Base-by-base conservation (phyloP, 2,329 filamentous ascomycete genomes). In the Aspergillus ochraceoroseus region DNA sequence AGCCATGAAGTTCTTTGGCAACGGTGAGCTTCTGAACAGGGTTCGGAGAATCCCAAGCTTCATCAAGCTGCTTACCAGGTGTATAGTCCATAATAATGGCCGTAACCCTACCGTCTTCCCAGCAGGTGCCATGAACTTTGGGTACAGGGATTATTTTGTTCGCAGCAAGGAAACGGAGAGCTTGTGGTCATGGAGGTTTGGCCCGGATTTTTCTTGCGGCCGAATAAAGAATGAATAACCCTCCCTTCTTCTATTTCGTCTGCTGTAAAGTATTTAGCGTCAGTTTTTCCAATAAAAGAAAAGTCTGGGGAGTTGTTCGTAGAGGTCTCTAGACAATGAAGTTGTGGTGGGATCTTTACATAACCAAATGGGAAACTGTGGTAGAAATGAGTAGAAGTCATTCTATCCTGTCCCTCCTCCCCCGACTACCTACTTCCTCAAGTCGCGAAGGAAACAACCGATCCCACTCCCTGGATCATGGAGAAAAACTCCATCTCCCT, bases 51-150 rank as follows among this genome's bases (percentile, higher is more conserved):
- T 39, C 33, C 50, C 50, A 53, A 6, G 42, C 48, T 32, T 53
- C 27, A 20, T 53, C 44, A 7, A 53, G 46, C 27, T 12, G 34
- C 29, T 43, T 48, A n/a, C 52, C 48, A 30, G 46, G 41, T 38
- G 53, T 50, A 15, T 46, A 50, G 32, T 52, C 44, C 42, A 46
- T 50, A n/a, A 46, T 30, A 3, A 48, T 43, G 7, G 29, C 31
- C 2, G 28, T 9, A 1, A 44, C 19, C 31, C 36, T 40, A 2
- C 38, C 46, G 25, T 46, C 28, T 44, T 50, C 32, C 9, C 12
- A 34, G 1, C 25, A 34, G 6, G 46, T 31, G 32, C 38, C 35
- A 18, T 50, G 38, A 1, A 50, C 33, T 17, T 41, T 40, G 8
- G 47, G 43, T 7, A 50, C 41, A 2, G 47, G 49, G 5, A 49